Conservation (phyloP, 257 asterid species). For the Haberlea rhodopensis region DNA sequence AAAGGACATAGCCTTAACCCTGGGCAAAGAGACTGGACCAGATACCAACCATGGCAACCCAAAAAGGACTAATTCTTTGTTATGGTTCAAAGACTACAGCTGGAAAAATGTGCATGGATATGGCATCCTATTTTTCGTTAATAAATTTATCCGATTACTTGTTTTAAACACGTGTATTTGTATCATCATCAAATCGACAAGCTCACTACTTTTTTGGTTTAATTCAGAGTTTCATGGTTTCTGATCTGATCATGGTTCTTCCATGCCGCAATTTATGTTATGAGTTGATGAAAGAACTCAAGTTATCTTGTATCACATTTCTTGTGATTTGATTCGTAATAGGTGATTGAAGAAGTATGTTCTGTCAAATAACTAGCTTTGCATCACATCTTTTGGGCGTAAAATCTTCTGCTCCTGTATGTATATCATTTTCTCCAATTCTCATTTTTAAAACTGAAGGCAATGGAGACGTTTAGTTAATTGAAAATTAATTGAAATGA, state of each 20-base stretch:
- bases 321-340: neutral
- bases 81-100: slow-evolving; percentile 17
- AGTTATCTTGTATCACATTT: too few relatives aligned
- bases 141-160: slow-evolving; percentile 35
- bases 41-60: slow-evolving; percentile 90
- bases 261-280: too few relatives aligned
- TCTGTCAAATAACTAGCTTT: neutral
- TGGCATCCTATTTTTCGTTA: slow-evolving; percentile 22
- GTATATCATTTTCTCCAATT: too few relatives aligned
- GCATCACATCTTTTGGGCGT: too few relatives aligned
- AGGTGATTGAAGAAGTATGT: neutral
- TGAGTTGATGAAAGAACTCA: too few relatives aligned
- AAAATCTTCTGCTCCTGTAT: too few relatives aligned
- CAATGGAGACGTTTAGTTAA: too few relatives aligned
- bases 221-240: slow-evolving; percentile 7
- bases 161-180: slow-evolving; percentile 11
- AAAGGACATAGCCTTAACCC: slow-evolving; percentile 93
- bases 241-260: too few relatives aligned
- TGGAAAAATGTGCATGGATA: slow-evolving; percentile 23
- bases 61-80: slow-evolving; percentile 41
- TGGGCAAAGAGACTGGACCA: slow-evolving; percentile 96
- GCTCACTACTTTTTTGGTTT: neutral
- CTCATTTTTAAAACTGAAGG: too few relatives aligned
- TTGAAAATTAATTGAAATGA: too few relatives aligned
- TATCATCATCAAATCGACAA: slow-evolving; percentile 12